Evolutionary conservation across 1,284 basidiomycete species (phyloP), one percentile per base, ranked within the genome.

Genomic region (Trametes polyzona): DNA sequence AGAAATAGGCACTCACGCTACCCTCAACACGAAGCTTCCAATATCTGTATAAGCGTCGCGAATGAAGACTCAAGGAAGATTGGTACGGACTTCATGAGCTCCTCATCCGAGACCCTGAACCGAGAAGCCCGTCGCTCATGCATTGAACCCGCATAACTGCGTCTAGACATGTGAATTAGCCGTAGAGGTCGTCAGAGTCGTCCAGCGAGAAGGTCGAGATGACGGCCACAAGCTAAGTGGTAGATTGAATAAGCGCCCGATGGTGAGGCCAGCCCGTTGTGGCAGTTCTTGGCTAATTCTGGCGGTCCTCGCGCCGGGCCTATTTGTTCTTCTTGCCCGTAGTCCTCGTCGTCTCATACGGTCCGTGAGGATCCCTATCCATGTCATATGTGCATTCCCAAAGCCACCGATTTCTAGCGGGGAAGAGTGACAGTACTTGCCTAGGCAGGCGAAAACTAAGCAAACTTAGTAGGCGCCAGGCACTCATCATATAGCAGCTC

Each of bases 21-120:
- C 86, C 62, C 92, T 85, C 47, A 93, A 78, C 29, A 82, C 81
- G 81, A 90, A 90, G 63, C 91, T 93, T 63, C 10, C 14, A n/a
- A 21, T 21, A 44, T 23, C 36, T 47, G 40, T 8, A 55, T 42
- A 35, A 64, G 47, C 47, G 57, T 47, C 21, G 55, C 27, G 11
- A 30, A 59, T 43, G 12, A 47, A 24, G 54, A 52, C 46, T 51
- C 41, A 52, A 50, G 48, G 53, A 40, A 46, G 14, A 58, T 51
- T 17, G 32, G 7, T 46, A 80, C 84, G 56, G 69, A 93, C 91
- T 90, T 84, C 76, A 91, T 92, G 65, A 93, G 76, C 68, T 92
- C 89, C 56, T 92, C 88, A 66, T 93, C 91, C 27, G 86, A 83
- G 47, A 93, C 84, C 62, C 86, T 80, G 74, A 88, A 83, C 69